Conservation (phyloP, 2,329 filamentous ascomycete species). For the Coniochaeta sp. region DNA sequence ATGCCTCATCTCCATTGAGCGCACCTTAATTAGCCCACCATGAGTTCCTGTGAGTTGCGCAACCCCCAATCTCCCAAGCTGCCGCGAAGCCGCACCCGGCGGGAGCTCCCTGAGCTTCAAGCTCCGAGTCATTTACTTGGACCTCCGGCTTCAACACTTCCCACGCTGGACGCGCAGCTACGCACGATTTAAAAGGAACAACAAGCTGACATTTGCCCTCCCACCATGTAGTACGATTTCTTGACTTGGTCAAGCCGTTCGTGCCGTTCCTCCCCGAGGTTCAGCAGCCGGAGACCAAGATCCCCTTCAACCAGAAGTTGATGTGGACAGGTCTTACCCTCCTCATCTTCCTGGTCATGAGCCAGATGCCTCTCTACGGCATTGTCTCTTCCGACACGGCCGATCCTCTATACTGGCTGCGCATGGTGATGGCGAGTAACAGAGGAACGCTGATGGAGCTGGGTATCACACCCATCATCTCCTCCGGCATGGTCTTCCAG, state of each 20-base stretch:
- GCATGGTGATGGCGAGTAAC: constrained; percentile 99
- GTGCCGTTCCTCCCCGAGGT: constrained; percentile 99
- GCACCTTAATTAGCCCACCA: constrained; percentile 29
- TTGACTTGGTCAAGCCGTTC: constrained; percentile 99
- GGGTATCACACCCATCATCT: constrained; percentile 98
- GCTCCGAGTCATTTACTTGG: background rate
- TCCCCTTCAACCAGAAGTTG: constrained; percentile 97
- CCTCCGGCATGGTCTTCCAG: constrained; percentile 99
- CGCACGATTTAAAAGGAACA: background rate
- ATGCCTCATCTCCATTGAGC: constrained; percentile 14
- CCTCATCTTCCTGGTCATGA: constrained; percentile 99
- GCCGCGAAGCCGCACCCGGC: background rate
- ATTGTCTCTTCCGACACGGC: constrained; percentile 99
- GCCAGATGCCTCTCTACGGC: constrained; percentile 98
- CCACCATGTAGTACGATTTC: constrained; percentile 74
- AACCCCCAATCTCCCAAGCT: background rate
- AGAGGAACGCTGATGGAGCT: constrained; percentile 92
- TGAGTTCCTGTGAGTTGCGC: constrained; percentile 47
- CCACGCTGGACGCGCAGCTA: constrained; percentile 3
- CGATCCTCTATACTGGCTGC: constrained; percentile 97
- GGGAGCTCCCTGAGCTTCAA: background rate
- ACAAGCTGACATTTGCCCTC: constrained; percentile 12
- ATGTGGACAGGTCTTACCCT: constrained; percentile 94
- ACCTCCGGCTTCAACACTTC: background rate
- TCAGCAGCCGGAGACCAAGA: constrained; percentile 95